Evolutionary conservation across 2,329 filamentous ascomycete species (phyloP).

Genomic region (Colletotrichum orbiculare): DNA sequence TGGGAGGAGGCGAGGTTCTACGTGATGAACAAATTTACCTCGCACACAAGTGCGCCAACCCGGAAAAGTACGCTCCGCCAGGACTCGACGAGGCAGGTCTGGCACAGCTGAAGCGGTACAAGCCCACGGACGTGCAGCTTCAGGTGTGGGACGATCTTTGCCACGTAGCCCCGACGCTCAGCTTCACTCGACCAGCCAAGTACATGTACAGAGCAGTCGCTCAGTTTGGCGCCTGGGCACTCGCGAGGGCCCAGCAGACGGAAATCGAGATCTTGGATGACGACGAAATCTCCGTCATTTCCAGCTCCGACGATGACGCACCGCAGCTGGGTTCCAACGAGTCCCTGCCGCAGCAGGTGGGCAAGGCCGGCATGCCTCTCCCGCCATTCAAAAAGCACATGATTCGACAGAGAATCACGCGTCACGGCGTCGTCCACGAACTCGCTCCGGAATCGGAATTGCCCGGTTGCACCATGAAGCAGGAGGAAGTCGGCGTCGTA

Average conservation of each 20-base stretch:
- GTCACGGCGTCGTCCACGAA: conserved; percentile 78
- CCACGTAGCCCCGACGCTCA: conserved; percentile 91
- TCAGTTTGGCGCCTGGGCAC: conserved; percentile 92
- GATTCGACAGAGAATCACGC: conserved; percentile 89
- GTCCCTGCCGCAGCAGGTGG: conserved; percentile 61
- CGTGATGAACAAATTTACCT: conserved; percentile 95
- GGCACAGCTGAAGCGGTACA: conserved; percentile 72
- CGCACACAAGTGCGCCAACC: conserved; percentile 93
- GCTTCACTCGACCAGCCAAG: conserved; percentile 95
- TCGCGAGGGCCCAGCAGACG: conserved; percentile 83
- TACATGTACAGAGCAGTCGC: conserved; percentile 94
- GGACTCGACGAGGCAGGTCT: conserved; percentile 73
- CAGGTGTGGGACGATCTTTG: conserved; percentile 97
- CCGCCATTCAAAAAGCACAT: conserved; percentile 86
- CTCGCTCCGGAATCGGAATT: conserved; percentile 74
- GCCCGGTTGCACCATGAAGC: conserved; percentile 70
- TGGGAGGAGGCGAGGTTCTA: conserved; percentile 88
- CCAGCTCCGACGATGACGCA: conserved; percentile 60
- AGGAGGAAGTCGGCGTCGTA: conserved; percentile 78
- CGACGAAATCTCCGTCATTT: conserved; percentile 80
- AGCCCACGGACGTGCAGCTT: conserved; percentile 89
- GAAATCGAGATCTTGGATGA: conserved; percentile 86
- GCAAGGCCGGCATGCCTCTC: conserved; percentile 86
- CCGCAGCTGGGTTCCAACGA: conserved; percentile 38
- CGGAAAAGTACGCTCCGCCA: conserved; percentile 77